Conservation (phyloP, 2,329 filamentous ascomycete genomes). For the Chrysoporthe puriensis region DNA sequence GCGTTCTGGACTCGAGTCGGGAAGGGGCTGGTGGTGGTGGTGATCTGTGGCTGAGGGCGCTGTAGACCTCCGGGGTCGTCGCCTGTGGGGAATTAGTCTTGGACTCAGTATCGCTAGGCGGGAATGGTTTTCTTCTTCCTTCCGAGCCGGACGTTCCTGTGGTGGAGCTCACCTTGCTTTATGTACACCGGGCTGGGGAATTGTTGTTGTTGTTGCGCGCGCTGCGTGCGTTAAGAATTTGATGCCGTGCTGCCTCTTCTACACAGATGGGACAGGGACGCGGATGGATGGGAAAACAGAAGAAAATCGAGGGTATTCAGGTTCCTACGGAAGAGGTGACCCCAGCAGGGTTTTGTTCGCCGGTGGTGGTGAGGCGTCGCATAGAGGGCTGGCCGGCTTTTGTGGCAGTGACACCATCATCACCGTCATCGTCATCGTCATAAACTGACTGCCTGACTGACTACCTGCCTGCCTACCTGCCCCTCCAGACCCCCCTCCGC, state of each 20-base stretch:
- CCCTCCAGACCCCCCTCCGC: not conserved
- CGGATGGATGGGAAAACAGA: not conserved
- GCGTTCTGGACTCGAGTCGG: not conserved
- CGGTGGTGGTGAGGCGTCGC: not conserved
- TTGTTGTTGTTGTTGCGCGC: not conserved
- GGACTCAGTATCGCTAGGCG: not conserved
- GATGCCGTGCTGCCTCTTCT: not conserved
- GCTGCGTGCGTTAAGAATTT: not conserved
- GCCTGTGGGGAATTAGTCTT: not conserved
- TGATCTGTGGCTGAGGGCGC: not conserved
- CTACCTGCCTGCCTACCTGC: not conserved
- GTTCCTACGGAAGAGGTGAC: not conserved
- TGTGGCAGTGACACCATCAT: not conserved
- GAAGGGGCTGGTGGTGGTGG: not conserved
- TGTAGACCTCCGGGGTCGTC: not conserved
- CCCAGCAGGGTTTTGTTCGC: not conserved
- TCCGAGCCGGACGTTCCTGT: not conserved
- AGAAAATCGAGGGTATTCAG: not conserved
- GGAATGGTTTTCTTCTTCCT: not conserved
- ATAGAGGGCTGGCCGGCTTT: not conserved
- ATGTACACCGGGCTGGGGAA: no score
- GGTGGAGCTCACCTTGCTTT: conserved; percentile 4
- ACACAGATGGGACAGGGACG: not conserved
- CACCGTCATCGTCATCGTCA: not conserved
- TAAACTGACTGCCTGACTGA: no score